A percentile compares a stretch with the other conserved stretches of the same genome.
Conservation (phyloP, 768 basidiomycete species). For the Podaxis mareebaensis region DNA sequence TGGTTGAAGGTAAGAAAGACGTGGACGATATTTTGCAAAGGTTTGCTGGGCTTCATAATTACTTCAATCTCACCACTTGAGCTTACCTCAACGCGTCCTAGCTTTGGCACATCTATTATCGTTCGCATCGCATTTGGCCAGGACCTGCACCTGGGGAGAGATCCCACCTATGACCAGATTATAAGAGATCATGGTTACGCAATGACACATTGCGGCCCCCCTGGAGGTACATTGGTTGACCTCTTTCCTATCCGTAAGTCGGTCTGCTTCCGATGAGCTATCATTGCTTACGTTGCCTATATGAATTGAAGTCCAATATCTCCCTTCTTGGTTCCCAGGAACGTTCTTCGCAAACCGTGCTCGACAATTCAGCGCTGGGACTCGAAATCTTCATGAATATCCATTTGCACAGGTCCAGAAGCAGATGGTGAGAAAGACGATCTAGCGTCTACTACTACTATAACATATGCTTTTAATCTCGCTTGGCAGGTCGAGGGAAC, state of each 20-base stretch:
- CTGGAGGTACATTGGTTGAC: conserved; percentile 6
- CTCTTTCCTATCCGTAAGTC: conserved; percentile 9
- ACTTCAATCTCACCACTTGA: background rate
- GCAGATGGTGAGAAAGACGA: conserved; percentile 11
- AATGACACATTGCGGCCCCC: conserved; percentile 7
- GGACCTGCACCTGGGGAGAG: background rate
- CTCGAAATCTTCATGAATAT: background rate
- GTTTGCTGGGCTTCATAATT: background rate
- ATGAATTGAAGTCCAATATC: background rate
- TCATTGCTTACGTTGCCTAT: background rate
- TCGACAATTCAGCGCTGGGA: background rate
- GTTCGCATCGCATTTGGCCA: conserved; percentile 11
- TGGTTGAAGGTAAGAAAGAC: background rate
- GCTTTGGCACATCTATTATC: background rate
- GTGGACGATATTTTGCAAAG: background rate
- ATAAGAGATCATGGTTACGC: background rate
- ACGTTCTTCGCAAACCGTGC: background rate
- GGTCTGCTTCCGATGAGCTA: background rate
- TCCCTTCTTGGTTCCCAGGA: conserved; percentile 14
- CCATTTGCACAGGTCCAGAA: conserved; percentile 14
- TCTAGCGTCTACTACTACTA: background rate
- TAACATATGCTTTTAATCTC: background rate
- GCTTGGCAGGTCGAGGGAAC: conserved; percentile 24
- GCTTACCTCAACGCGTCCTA: background rate
- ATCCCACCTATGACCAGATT: background rate